These are phyloP conservation scores for Holtermanniella nyarrowii DNA, from an alignment of 768 basidiomycete genomes.

Conservation along the genomic window DNA sequence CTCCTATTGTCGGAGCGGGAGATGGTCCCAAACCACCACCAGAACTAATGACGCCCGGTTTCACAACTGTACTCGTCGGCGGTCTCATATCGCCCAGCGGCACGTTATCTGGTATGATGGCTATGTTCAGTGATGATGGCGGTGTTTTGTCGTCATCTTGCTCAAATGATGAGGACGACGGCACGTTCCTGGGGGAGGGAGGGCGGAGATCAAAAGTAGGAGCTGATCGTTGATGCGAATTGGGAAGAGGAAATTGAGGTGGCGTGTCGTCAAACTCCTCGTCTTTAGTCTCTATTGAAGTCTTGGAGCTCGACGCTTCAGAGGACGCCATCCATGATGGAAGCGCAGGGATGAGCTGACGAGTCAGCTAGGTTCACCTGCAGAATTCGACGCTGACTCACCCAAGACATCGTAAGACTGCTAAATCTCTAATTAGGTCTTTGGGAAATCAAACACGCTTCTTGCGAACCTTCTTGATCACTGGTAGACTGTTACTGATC, in stretches of 20 bases:
- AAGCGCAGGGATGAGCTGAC: too few species aligned
- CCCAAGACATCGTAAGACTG: too few species aligned
- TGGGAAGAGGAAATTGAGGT: slow-evolving; percentile 39
- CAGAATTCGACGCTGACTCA: too few species aligned
- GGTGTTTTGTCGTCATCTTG: slow-evolving; percentile 7
- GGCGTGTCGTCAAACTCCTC: slow-evolving; percentile 29
- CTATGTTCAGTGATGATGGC: slow-evolving; percentile 28
- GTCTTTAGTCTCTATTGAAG: too few species aligned
- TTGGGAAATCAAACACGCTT: too few species aligned
- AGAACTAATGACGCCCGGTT: slow-evolving; percentile 23
- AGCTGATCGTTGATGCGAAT: slow-evolving; percentile 39
- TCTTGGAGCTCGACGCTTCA: too few species aligned
- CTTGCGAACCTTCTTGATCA: too few species aligned
- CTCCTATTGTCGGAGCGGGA: slow-evolving; percentile 55
- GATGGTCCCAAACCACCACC: slow-evolving; percentile 45
- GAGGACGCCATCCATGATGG: too few species aligned
- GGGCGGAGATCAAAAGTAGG: slow-evolving; percentile 9
- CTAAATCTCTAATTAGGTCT: too few species aligned
- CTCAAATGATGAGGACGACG: slow-evolving; percentile 16
- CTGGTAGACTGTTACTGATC: too few species aligned
- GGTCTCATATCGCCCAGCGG: slow-evolving; percentile 33
- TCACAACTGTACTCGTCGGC: slow-evolving; percentile 28
- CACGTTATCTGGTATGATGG: slow-evolving; percentile 19
- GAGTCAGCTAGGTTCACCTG: too few species aligned
- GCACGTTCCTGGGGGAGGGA: slow-evolving; percentile 21